Percentiles rank a stretch among this genome's conserved stretches.
Evolutionary conservation across 2,329 filamentous ascomycete genomes (phyloP).

Genomic region (Microsporum audouinii): DNA sequence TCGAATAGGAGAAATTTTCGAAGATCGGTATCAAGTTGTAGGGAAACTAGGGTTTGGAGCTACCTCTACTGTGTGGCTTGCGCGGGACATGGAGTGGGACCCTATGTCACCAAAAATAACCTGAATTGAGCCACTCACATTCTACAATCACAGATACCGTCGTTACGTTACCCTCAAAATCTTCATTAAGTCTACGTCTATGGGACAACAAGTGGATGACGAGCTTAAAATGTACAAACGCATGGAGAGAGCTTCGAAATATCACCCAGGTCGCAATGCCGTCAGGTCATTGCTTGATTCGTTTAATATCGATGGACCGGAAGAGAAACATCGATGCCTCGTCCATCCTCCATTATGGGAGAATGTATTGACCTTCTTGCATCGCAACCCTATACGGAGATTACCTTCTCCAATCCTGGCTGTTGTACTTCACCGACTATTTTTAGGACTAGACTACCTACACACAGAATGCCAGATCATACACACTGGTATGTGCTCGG

Average conservation of each 20-base stretch:
- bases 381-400: conserved; percentile 11
- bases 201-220: conserved; percentile 23
- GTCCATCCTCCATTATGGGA: conserved; percentile 17
- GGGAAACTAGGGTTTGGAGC: conserved; percentile 29
- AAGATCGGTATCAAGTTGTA: conserved; percentile 25
- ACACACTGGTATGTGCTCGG: conserved; percentile 3
- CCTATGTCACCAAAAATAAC: background rate
- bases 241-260: conserved; percentile 20
- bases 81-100: conserved; percentile 17
- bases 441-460: conserved; percentile 21
- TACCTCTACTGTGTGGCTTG: conserved; percentile 29
- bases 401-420: conserved; percentile 11
- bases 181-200: conserved; percentile 20
- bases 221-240: conserved; percentile 37
- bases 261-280: conserved; percentile 22
- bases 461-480: conserved; percentile 34
- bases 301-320: conserved; percentile 20
- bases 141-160: conserved; percentile 15
- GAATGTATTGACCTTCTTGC: conserved; percentile 12
- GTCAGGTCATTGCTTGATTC: conserved; percentile 23
- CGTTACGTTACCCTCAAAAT: conserved; percentile 25
- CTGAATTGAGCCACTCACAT: background rate
- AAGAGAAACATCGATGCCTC: conserved; percentile 18
- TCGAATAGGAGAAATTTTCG: conserved; percentile 22
- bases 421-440: conserved; percentile 8